phyloP scores from a whole-genome alignment of 176 grass and related monocot species.

The Pharus latifolius region DNA sequence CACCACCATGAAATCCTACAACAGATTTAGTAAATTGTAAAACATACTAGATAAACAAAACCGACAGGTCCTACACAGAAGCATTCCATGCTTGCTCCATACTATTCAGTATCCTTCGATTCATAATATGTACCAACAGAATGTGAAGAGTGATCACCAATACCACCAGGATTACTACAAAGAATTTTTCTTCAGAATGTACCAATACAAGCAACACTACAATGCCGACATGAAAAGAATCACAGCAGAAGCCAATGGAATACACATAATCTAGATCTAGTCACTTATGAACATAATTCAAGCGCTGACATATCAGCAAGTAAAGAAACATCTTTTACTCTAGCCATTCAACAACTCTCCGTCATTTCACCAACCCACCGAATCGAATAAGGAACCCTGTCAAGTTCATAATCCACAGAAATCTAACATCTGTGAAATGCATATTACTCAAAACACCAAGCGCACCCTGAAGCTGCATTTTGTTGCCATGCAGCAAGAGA shows the following conservation, averaged over 20 bases:
- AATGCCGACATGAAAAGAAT: not conserved
- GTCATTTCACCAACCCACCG: not conserved
- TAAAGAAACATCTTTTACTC: not conserved
- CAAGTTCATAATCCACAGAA: not conserved
- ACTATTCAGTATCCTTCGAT: not conserved
- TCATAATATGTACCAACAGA: not conserved
- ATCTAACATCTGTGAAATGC: not conserved
- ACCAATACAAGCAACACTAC: slow-evolving; percentile 4
- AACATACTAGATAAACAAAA: not conserved
- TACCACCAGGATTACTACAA: not conserved
- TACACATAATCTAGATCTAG: not conserved
- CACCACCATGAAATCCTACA: not conserved
- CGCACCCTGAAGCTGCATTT: not conserved
- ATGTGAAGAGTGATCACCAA: not conserved
- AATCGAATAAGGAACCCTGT: not conserved
- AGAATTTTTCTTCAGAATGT: not conserved
- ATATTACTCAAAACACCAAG: too few relatives aligned
- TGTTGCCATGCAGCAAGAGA: not conserved
- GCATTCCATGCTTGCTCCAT: not conserved
- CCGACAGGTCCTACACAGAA: not conserved
- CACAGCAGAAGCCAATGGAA: not conserved
- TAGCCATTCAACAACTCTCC: not conserved
- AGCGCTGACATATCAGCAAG: not conserved
- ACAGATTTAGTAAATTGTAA: not conserved
- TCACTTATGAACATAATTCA: not conserved